Percentiles rank a stretch among this genome's conserved stretches.
Conservation (phyloP, 1,139 yeast species). For the Pichiaceae sp. region DNA sequence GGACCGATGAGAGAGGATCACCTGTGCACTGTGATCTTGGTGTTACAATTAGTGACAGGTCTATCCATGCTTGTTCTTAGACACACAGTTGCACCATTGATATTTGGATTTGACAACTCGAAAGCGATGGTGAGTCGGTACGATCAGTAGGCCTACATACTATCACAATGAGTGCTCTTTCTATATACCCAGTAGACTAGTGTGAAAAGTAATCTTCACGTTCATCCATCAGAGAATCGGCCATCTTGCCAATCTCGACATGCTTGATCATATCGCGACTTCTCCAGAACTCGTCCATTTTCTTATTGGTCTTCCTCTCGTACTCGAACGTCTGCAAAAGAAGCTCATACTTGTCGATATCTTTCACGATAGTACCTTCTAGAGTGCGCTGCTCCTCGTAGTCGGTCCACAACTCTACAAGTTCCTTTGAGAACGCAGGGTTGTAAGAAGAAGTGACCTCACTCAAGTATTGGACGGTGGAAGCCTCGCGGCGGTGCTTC, state of each 20-base stretch:
- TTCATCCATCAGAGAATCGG: conserved; percentile 54
- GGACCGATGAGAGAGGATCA: conserved; percentile 87
- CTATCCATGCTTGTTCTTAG: conserved; percentile 59
- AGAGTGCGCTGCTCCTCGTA: conserved; percentile 75
- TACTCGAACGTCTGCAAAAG: conserved; percentile 86
- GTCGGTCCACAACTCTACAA: conserved; percentile 76
- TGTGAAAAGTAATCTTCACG: conserved; percentile 31
- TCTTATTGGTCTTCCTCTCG: conserved; percentile 56
- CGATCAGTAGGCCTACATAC: background rate
- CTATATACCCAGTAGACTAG: background rate
- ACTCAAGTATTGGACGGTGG: conserved; percentile 61
- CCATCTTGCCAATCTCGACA: conserved; percentile 61
- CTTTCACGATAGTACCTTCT: conserved; percentile 89
- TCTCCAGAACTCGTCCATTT: conserved; percentile 60
- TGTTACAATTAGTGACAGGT: conserved; percentile 59
- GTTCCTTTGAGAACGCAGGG: conserved; percentile 51
- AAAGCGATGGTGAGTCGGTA: conserved; percentile 19
- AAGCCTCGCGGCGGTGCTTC: conserved; percentile 76
- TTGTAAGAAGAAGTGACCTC: conserved; percentile 59
- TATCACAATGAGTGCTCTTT: too few species aligned
- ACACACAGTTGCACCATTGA: conserved; percentile 77
- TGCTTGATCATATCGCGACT: conserved; percentile 63
- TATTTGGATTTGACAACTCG: conserved; percentile 82
- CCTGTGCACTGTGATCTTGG: conserved; percentile 52
- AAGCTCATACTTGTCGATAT: conserved; percentile 90